Evolutionary conservation across 169 alveolate species (phyloP).

Genomic region (Plasmodium malariae): DNA sequence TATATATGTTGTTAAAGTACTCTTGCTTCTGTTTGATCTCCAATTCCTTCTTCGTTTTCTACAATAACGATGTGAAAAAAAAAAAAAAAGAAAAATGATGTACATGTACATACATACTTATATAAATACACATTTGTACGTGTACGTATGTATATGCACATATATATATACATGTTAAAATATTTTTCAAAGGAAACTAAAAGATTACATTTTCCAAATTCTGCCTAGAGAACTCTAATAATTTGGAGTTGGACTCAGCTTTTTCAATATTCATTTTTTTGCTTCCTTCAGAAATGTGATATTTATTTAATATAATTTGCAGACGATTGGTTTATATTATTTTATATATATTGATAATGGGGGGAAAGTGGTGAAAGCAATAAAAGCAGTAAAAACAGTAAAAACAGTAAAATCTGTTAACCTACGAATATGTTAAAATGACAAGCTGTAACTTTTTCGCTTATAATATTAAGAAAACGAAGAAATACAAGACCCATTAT

Average conservation of each 20-base stretch:
- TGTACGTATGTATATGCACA: not conserved
- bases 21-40: conserved; percentile 56
- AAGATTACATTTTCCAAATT: conserved; percentile 54
- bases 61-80: not conserved
- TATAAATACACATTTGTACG: not conserved
- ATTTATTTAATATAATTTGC: too few relatives aligned
- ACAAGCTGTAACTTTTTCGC: too few relatives aligned
- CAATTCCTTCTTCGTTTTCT: conserved; percentile 50
- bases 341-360: too few relatives aligned
- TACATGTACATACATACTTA: not conserved
- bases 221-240: conserved; percentile 60
- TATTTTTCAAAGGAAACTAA: not conserved
- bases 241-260: conserved; percentile 66
- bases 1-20: not conserved
- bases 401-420: too few relatives aligned
- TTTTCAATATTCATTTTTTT: conserved; percentile 70
- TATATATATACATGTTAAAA: not conserved
- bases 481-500: too few relatives aligned
- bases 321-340: too few relatives aligned
- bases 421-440: too few relatives aligned
- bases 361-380: too few relatives aligned
- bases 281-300: too few relatives aligned
- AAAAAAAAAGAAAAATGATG: not conserved
- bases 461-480: too few relatives aligned
- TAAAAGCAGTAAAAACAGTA: too few relatives aligned